Evolutionary conservation across 306 rosid species (phyloP), one percentile per base, ranked within the genome.

Genomic region (Quercus gilva): DNA sequence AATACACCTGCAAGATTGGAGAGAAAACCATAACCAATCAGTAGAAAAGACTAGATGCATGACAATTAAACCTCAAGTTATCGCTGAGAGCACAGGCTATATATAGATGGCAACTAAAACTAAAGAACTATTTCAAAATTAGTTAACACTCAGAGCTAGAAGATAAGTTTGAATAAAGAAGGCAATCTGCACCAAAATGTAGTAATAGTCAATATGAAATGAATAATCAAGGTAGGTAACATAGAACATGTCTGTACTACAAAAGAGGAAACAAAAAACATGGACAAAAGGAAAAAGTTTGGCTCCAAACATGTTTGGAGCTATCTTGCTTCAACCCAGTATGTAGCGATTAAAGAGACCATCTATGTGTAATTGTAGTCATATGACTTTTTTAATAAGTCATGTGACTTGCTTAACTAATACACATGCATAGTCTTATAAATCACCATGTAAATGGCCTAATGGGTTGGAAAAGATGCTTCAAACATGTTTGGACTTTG

Each of bases 1-100:
- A 95, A 95, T 80, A 91, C 88, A 61, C 97, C 99, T 95, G 92
- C 81, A 69, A 74, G 13, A 65, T 68, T 19, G 51, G 70, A 51
- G 55, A 63, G 60, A 29, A 80, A 83, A 74, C 49, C 43, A 35
- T 17, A 72, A 68, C 49, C 52, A 80, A 71, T 56, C 68, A 65
- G 53, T 26, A 33, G 14, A 33, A 58, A 13, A 33, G 1, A 9
- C 5, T 29, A 41, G 71, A 71, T 13, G 28, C 19, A 56, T 29
- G 72, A 33, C 52, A 67, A 35, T 11, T 67, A 67, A 19, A 35
- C 14, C 4, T 35, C 72, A 19, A 35, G 4, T 28, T 15, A 28
- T 63, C 37, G 5, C 13, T 0, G 4, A 15, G 41, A 63, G 33
- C 5, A 60, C 6, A 23, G 12, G 5, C 31, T 23, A 60, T 5